phyloP scores from a whole-genome alignment of 75 land plant species.

The Pinus albicaulis region DNA sequence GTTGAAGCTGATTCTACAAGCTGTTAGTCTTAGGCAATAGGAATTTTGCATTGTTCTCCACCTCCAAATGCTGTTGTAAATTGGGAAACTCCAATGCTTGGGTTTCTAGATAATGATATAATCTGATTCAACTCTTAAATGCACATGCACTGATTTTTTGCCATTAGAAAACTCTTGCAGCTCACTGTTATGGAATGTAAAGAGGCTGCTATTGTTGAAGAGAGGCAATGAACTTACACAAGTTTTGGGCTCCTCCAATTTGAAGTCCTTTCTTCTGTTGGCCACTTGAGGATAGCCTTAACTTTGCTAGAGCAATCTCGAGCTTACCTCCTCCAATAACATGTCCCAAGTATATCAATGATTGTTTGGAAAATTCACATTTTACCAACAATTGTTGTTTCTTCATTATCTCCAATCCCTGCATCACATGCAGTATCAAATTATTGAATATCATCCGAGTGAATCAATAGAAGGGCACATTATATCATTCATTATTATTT shows the following conservation, averaged over 20 bases:
- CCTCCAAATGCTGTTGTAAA: background rate
- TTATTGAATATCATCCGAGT: background rate
- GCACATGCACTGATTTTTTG: background rate
- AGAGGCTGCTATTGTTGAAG: background rate
- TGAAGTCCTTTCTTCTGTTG: background rate
- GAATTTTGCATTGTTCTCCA: background rate
- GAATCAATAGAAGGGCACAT: background rate
- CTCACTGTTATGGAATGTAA: background rate
- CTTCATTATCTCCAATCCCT: background rate
- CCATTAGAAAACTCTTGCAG: background rate
- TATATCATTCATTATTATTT: background rate
- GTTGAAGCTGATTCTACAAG: background rate
- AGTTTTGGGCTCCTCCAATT: background rate
- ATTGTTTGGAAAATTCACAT: background rate
- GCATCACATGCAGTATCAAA: background rate
- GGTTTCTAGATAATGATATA: background rate
- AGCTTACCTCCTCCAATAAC: background rate
- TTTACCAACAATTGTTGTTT: background rate
- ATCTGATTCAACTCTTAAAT: background rate
- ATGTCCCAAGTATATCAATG: background rate
- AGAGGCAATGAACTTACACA: background rate
- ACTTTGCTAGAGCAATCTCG: background rate
- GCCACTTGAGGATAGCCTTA: background rate
- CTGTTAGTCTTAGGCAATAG: background rate
- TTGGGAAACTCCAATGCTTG: background rate